These are phyloP conservation scores for Histomonas meleagridis DNA, from an alignment of 208 protist genomes.

Conservation along the genomic window DNA sequence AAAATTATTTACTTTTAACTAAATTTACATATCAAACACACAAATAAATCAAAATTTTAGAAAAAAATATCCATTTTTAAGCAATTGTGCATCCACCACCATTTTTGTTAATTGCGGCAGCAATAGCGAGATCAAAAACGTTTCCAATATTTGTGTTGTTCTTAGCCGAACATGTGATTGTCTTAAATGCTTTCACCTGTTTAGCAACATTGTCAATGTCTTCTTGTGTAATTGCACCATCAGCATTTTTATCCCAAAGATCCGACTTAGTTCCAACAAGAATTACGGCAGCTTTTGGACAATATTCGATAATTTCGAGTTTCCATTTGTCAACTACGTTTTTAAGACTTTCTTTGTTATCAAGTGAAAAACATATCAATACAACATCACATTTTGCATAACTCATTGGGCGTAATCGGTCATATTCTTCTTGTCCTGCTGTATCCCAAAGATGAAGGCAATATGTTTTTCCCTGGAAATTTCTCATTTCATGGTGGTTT, in stretches of 20 bases:
- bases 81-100: too few species aligned
- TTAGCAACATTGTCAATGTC: not conserved
- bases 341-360: not conserved
- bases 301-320: not conserved
- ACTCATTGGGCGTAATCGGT: constrained; percentile 39
- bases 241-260: not conserved
- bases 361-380: constrained; percentile 41
- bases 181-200: not conserved
- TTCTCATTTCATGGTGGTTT: not conserved
- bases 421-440: constrained; percentile 47
- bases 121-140: not conserved
- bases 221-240: not conserved
- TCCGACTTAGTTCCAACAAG: not conserved
- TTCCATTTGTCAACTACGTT: not conserved
- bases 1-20: too few species aligned
- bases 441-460: constrained; percentile 44
- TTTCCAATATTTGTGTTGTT: not conserved
- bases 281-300: not conserved
- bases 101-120: not conserved
- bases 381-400: constrained; percentile 41
- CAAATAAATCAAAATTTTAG: too few species aligned
- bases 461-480: not conserved
- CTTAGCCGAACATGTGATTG: not conserved
- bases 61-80: too few species aligned
- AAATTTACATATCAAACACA: too few species aligned